Percentiles rank a stretch among this genome's conserved stretches.
Evolutionary conservation across 176 grass and related monocot genomes (phyloP).

Genomic region (Bromus sterilis): DNA sequence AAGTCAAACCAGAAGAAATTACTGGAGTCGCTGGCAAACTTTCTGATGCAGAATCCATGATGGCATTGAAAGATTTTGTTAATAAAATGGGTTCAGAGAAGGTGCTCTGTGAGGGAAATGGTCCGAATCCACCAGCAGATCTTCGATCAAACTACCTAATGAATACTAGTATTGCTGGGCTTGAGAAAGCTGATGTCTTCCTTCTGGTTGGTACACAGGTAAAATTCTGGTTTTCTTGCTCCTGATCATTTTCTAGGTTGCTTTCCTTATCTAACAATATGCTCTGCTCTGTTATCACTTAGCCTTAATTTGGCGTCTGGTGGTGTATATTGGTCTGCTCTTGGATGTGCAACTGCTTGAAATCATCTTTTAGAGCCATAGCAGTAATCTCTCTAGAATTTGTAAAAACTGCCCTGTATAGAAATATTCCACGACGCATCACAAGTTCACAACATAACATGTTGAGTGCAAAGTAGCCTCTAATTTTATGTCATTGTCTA

Average conservation of each 20-base stretch:
- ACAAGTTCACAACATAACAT: not conserved
- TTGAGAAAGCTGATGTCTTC: slow-evolving; percentile 95
- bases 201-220: slow-evolving; percentile 98
- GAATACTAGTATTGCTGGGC: slow-evolving; percentile 80
- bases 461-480: not conserved
- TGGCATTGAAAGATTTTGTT: slow-evolving; percentile 93
- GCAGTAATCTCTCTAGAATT: not conserved
- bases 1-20: slow-evolving; percentile 89
- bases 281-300: not conserved
- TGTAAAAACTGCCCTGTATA: not conserved
- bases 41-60: slow-evolving; percentile 98
- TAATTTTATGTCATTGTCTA: not conserved
- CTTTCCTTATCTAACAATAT: not conserved
- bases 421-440: not conserved
- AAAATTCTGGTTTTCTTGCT: slow-evolving; percentile 3
- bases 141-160: slow-evolving; percentile 82
- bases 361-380: not conserved
- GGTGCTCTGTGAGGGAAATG: slow-evolving; percentile 86
- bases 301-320: not conserved
- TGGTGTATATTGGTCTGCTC: not conserved
- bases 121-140: slow-evolving; percentile 70
- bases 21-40: slow-evolving; percentile 88
- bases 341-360: not conserved
- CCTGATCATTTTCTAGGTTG: not conserved
- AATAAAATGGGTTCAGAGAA: slow-evolving; percentile 95